phyloP scores from a whole-genome alignment of 2,329 filamentous ascomycete genomes.

The Sporothrix phasma region DNA sequence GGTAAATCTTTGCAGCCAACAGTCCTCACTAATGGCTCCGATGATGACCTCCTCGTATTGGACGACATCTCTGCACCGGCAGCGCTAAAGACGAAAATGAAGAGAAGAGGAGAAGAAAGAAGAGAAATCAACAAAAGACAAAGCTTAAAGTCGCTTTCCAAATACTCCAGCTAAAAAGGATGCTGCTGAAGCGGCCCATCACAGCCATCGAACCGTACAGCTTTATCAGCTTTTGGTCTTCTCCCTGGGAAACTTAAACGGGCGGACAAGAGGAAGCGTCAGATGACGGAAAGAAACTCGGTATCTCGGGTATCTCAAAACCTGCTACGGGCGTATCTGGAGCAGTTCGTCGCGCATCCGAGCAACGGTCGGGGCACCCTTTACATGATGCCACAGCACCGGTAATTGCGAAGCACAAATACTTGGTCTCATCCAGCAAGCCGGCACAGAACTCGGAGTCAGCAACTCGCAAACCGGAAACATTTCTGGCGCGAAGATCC shows the following conservation, averaged over 20 bases:
- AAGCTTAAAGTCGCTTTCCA: background rate
- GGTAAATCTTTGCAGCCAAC: background rate
- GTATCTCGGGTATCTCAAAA: background rate
- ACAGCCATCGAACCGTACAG: background rate
- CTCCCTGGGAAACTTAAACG: background rate
- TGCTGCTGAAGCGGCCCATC: background rate
- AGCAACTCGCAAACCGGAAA: background rate
- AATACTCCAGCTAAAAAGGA: background rate
- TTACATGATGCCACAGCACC: background rate
- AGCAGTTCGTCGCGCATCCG: background rate
- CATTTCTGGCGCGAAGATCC: background rate
- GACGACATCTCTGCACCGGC: background rate
- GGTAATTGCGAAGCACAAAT: background rate
- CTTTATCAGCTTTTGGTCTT: background rate
- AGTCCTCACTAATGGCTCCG: background rate
- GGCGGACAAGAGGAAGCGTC: background rate
- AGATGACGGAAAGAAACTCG: background rate
- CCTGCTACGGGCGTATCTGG: background rate
- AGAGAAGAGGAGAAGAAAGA: conserved; percentile 10
- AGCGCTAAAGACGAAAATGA: background rate
- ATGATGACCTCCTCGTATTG: conserved; percentile 7
- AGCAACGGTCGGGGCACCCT: background rate
- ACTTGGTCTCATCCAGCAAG: background rate
- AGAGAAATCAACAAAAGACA: background rate
- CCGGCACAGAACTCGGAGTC: background rate